Base-by-base conservation (phyloP, 805 yeast species). In the Starmerella floricola region DNA sequence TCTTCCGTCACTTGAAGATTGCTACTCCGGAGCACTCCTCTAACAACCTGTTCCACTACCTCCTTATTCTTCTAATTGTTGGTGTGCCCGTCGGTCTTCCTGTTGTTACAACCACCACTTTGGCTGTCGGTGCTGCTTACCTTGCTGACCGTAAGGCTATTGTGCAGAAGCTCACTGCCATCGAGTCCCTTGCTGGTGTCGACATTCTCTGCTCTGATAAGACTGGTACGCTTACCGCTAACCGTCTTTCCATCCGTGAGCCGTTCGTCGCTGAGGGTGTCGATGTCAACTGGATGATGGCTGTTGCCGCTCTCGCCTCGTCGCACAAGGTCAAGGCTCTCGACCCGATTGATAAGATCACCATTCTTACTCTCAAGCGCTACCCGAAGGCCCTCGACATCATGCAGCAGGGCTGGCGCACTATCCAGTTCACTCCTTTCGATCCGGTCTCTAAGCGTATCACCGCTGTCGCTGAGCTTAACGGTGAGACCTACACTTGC, bases 71-170 rank as follows among this genome's bases (percentile, higher is more conserved):
- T 66, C 81, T 94, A 72, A 85, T 86, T 70, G 78, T 86, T 60
- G 95, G 95, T 84, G 95, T 86, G 60, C 95, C 95, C 67, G 95
- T 86, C 61, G 95, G 95, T 84, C 76, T 85, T 67, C 95, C 95
- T 66, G 95, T 94, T 67, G 95, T 85, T 63, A 94, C 87, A 60
- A 85, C 95, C 74, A 85, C 95, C 62, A 85, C 95, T 65, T 81
- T 85, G 85, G 95, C 95, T 68, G 95, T 86, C 68, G 95, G 95
- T 81, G 95, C 95, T 66, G 95, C 95, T 64, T 84, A 85, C 85
- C 73, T 85, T 62, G 95, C 95, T 62, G 83, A 84, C 76, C 82
- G 83, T 67, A 86, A 85, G 73, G 95, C 95, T 57, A 85, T 85
- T 76, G 95, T 85, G 60, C 95, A 85, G 73, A 86, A 85, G 68